Evolutionary conservation across 352 stramenopile species (phyloP), one percentile per base, ranked within the genome.

Genomic region (Phytophthora colocasiae): DNA sequence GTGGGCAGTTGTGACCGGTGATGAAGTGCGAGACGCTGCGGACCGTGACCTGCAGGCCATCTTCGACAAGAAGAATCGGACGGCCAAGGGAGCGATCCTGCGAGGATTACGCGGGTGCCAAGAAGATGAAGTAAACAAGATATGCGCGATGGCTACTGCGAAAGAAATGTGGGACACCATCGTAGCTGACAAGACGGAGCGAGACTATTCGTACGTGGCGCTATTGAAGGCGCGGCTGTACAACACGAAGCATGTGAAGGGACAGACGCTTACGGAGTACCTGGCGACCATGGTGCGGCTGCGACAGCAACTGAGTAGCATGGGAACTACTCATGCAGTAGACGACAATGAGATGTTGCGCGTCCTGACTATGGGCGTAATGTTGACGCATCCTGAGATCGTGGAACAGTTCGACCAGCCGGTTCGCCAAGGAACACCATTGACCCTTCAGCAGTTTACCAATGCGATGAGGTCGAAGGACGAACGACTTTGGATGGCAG

Each of bases 41-140:
- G 26, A 22, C 7, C 5, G 22, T 22, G 22, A 22, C 22, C 22
- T 45, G 24, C 36, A 57, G 34, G 38, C 36, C 1, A 6, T n/a
- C 7, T 57, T 64, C 17, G 46, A 57, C 15, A 49, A 19, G 22
- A 12, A 36, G 9, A 17, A 64, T 15, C 56, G 44, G 1, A 22
- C 57, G 46, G 56, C 56, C 3, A 8, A 27, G 26, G 36, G 36
- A 10, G 26, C 45, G 1, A 57, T 63, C 6, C n/a, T 55, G 32
- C 44, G 44, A 0, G 52, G 40, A 4, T 19, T 60, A 11, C 26
- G 40, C 4, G 26, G 9, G 3, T 41, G 36, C 7, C 11, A 41
- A 17, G 15, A 41, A 1, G 36, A 41, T 11, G 36, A 41, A 4
- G 36, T 8, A 0, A 19, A 15, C 0, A 17, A 41, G 36, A 17